phyloP scores from a whole-genome alignment of 139 green algal species.

The Picochlorum costavermella region DNA sequence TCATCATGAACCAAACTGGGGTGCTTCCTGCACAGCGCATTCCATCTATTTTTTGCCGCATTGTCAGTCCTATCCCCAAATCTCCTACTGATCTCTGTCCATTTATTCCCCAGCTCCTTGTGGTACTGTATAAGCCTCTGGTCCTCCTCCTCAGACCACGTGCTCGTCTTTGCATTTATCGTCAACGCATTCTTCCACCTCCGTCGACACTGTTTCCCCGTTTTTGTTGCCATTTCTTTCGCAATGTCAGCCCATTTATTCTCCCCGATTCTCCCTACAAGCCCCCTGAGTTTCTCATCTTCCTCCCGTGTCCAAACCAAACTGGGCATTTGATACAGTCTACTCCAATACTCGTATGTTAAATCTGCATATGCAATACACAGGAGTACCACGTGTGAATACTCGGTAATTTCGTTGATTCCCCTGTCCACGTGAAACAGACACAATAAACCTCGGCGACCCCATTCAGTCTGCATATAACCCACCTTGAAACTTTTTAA shows the following conservation, averaged over 20 bases:
- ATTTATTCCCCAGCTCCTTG: slow-evolving; percentile 30
- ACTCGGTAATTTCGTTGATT: too few relatives aligned
- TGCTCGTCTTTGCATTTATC: slow-evolving; percentile 25
- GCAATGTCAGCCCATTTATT: slow-evolving; percentile 54
- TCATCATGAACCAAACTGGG: slow-evolving; percentile 1
- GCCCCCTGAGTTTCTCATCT: slow-evolving; percentile 32
- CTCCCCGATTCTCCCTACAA: slow-evolving; percentile 40
- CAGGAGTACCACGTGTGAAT: too few relatives aligned
- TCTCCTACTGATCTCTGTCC: slow-evolving; percentile 38
- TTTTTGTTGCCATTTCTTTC: slow-evolving; percentile 33
- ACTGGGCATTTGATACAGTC: not conserved
- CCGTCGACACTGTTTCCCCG: slow-evolving; percentile 46
- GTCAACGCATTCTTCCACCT: slow-evolving; percentile 64
- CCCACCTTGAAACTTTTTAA: too few relatives aligned
- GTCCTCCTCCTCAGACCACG: slow-evolving; percentile 17
- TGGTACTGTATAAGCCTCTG: slow-evolving; percentile 14
- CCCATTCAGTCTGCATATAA: too few relatives aligned
- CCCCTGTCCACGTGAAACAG: too few relatives aligned
- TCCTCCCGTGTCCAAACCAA: slow-evolving; percentile 24
- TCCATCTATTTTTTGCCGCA: slow-evolving; percentile 42
- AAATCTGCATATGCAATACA: too few relatives aligned
- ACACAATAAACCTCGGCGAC: too few relatives aligned
- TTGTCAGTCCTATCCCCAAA: slow-evolving; percentile 46
- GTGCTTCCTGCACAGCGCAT: slow-evolving; percentile 18
- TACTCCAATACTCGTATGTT: not conserved